A percentile compares a stretch with the other conserved stretches of the same genome.
phyloP scores from a whole-genome alignment of 257 asterid genomes.

The Ophiorrhiza pumila region DNA sequence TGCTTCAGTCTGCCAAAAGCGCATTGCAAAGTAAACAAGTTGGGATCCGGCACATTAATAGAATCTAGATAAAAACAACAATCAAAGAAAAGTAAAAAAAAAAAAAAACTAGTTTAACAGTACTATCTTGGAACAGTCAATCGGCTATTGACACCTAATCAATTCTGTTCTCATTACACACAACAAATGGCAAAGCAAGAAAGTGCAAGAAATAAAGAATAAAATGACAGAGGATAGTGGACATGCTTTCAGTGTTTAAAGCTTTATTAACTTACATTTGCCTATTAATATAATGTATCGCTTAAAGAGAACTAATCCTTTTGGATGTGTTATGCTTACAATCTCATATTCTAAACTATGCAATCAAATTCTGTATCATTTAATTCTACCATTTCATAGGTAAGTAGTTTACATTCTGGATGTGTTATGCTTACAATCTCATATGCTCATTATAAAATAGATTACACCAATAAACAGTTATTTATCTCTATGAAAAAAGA shows the following conservation, averaged over 20 bases:
- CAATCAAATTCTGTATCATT: no score
- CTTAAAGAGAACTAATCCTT: not conserved
- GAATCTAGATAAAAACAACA: not conserved
- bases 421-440: no score
- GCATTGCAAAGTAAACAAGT: not conserved
- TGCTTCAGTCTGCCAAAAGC: slow-evolving; percentile 44
- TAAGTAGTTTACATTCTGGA: no score
- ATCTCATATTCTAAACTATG: no score
- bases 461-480: no score
- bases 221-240: not conserved
- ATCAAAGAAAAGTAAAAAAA: not conserved
- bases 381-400: no score
- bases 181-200: not conserved
- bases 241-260: no score
- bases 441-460: no score
- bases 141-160: not conserved
- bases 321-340: no score
- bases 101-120: not conserved
- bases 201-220: not conserved
- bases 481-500: no score
- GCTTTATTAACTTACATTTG: not conserved
- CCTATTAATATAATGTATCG: not conserved
- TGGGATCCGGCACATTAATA: slow-evolving; percentile 1
- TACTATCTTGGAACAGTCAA: not conserved
- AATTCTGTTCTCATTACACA: not conserved